These are phyloP conservation scores for Citrus cavaleriei DNA, from an alignment of 345 rosid genomes.

Conservation along the genomic window DNA sequence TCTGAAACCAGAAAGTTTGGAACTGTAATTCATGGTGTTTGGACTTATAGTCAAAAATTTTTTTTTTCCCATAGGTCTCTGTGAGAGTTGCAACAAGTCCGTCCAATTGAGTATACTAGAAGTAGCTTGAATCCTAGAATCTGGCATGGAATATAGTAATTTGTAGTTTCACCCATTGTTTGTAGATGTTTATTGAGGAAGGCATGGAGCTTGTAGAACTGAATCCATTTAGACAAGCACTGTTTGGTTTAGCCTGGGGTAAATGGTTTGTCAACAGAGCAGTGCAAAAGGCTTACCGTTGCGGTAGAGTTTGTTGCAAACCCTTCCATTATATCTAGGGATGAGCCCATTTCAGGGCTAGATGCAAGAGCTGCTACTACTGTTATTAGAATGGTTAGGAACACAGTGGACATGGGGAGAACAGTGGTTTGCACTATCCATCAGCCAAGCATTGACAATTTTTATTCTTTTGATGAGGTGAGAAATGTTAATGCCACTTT, in stretches of 20 bases:
- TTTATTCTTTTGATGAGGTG: conserved; percentile 51
- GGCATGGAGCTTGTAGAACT: conserved; percentile 30
- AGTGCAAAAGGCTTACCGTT: conserved; percentile 40
- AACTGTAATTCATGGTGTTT: background rate
- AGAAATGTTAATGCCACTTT: no score
- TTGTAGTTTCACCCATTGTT: background rate
- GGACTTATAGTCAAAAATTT: no score
- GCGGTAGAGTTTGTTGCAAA: conserved; percentile 51
- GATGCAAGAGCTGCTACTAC: conserved; percentile 26
- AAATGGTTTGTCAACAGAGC: conserved; percentile 47
- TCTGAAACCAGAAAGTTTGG: conserved; percentile 30
- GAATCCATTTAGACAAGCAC: conserved; percentile 20
- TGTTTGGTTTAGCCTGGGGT: conserved; percentile 44
- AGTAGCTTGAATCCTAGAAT: no score
- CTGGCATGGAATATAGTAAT: no score
- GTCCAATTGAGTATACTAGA: no score
- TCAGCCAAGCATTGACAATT: conserved; percentile 46
- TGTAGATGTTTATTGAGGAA: conserved; percentile 5
- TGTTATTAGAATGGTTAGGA: conserved; percentile 49
- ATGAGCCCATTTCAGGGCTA: no score
- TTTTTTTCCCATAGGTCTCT: no score
- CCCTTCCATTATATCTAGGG: background rate
- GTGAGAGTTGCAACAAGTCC: no score
- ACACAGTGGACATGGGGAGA: conserved; percentile 46
- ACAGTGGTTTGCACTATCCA: conserved; percentile 48